Evolutionary conservation across 345 rosid species (phyloP).

Genomic region (Psidium friedrichsthalianum): DNA sequence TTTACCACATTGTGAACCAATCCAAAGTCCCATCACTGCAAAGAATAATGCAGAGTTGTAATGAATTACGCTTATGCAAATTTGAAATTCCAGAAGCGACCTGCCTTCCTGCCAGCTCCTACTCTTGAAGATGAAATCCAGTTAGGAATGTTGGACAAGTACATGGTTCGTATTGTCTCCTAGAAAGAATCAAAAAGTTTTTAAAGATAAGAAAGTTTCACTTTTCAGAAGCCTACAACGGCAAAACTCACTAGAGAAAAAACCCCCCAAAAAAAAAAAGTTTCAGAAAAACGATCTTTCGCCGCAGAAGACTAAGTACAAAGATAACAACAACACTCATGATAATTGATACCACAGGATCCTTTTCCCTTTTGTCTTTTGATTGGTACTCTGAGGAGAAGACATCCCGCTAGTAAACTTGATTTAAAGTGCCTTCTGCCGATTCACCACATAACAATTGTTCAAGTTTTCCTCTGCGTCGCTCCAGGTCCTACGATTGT

Average conservation of each 20-base stretch:
- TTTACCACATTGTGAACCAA: not conserved
- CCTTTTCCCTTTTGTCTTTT: not conserved
- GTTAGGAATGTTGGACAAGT: not conserved
- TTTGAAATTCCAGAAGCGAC: not conserved
- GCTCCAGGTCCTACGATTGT: slow-evolving; percentile 56
- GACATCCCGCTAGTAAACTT: not conserved
- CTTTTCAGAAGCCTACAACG: not conserved
- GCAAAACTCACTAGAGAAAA: not conserved
- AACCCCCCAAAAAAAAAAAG: too few relatives aligned
- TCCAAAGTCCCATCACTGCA: not conserved
- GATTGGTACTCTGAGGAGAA: not conserved
- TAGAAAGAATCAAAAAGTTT: not conserved
- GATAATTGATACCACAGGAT: not conserved
- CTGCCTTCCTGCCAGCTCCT: not conserved
- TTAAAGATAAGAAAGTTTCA: not conserved
- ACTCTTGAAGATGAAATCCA: not conserved
- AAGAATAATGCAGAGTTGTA: not conserved
- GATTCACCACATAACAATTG: slow-evolving; percentile 50
- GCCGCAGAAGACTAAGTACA: not conserved
- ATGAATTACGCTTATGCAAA: not conserved
- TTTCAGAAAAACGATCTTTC: not conserved
- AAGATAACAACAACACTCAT: not conserved
- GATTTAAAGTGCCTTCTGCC: slow-evolving; percentile 1
- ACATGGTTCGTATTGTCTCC: not conserved
- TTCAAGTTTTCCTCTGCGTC: slow-evolving; percentile 78